A percentile compares a stretch with the other conserved stretches of the same genome.
phyloP scores from a whole-genome alignment of 768 basidiomycete species.

The Pleurotus cornucopiae region DNA sequence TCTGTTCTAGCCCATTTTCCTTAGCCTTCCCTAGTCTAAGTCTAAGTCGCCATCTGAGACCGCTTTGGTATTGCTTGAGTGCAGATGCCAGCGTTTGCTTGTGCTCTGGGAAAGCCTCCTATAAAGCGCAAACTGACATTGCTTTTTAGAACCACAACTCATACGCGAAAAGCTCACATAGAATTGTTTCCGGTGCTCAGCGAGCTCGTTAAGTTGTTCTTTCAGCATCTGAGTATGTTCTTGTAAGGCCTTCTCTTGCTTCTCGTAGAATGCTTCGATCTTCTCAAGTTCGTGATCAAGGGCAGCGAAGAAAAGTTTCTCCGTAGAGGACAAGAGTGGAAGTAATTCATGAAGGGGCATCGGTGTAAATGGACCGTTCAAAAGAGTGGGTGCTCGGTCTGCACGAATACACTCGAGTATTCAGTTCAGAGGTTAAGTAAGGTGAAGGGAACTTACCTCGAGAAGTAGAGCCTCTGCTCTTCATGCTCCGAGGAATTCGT shows the following conservation, averaged over 20 bases:
- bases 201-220: constrained; percentile 71
- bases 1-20: no score
- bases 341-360: constrained; percentile 46
- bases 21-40: not conserved
- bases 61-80: not conserved
- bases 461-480: not conserved
- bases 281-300: constrained; percentile 82
- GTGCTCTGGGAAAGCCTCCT: not conserved
- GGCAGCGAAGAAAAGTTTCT: constrained; percentile 69
- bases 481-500: no score
- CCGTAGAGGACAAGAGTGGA: constrained; percentile 51
- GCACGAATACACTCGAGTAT: not conserved
- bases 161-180: constrained; percentile 36
- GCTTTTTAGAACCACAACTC: no score
- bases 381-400: constrained; percentile 2
- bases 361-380: constrained; percentile 21
- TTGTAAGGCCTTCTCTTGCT: constrained; percentile 62
- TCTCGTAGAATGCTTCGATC: constrained; percentile 78
- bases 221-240: constrained; percentile 43
- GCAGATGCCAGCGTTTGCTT: not conserved
- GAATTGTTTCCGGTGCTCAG: constrained; percentile 58
- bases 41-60: not conserved
- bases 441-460: not conserved
- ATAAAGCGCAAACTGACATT: not conserved
- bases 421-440: constrained; percentile 6